Base-by-base conservation (phyloP, 345 rosid genomes). In the Eucalyptus brandiana region DNA sequence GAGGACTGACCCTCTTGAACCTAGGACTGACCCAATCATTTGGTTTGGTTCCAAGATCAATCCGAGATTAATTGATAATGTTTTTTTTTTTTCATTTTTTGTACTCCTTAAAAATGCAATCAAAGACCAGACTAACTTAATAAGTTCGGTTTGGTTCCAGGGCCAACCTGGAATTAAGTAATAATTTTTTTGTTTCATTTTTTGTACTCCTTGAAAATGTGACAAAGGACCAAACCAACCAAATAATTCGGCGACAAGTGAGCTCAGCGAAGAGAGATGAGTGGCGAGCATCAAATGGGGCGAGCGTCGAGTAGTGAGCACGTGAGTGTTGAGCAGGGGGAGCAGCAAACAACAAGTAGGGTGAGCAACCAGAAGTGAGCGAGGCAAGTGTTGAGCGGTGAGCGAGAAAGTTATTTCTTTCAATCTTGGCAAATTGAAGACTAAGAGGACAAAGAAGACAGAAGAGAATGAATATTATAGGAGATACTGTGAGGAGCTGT, bases 231-330 rank as follows among this genome's bases (percentile, higher is more conserved):
- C 8, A 51, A 0, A 51, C 1, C 3, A 2, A 50, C 53, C 53
- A 0, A 1, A 50, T 50, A 50, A 1, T 50, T 50, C 3, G 0
- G 8, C 4, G 1, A 51, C 8, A 0, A 51, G 21, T 0, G 3
- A 51, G 54, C 21, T 51, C 8, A 6, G 1, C 0, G 21, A 17
- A 51, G 54, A 51, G 54, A 51, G 21, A 51, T 0, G 54, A 51
- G 21, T 0, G 4, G 21, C 9, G 0, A 51, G 54, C 0, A 0
- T 51, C 54, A 51, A 17, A 51, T 51, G 54, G 21, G 4, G 21
- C 4, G 4, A 3, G 8, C 1, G 18, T 50, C 0, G 53, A 50
- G 53, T 3, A 1, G 1, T 0, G 0, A 51, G 54, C 3, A 17
- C 54, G 0, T 51, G 2, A 51, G 54, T 1, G 9, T 51, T 51